These are phyloP conservation scores for Cytospora mali DNA, from an alignment of 2,329 filamentous ascomycete species.

Conservation along the genomic window DNA sequence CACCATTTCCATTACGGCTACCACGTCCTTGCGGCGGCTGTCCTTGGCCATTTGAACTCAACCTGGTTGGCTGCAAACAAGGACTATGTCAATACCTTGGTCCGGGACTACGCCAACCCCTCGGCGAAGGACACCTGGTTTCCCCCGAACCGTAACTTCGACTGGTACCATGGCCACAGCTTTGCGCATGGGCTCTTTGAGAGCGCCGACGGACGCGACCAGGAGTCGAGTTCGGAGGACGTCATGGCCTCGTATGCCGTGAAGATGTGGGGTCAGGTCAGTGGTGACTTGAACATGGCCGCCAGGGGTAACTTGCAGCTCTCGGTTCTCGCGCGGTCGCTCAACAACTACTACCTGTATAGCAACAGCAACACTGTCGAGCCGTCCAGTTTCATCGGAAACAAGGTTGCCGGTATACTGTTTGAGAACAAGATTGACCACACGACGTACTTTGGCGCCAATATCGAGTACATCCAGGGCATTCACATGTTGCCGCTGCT, in stretches of 20 bases:
- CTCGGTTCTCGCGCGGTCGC: conserved; percentile 70
- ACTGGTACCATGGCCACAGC: conserved; percentile 93
- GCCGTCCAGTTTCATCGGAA: conserved; percentile 75
- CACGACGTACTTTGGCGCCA: conserved; percentile 81
- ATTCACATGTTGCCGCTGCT: conserved; percentile 64
- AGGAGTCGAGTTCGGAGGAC: conserved; percentile 91
- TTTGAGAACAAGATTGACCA: conserved; percentile 98
- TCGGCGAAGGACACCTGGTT: conserved; percentile 71
- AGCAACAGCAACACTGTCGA: conserved; percentile 67
- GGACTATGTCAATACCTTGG: conserved; percentile 79
- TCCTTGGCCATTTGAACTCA: conserved; percentile 79
- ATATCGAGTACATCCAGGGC: conserved; percentile 70
- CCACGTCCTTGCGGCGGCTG: conserved; percentile 82
- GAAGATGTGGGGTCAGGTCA: conserved; percentile 89
- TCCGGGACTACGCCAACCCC: conserved; percentile 82
- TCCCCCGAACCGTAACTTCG: conserved; percentile 81
- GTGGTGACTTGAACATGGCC: conserved; percentile 77
- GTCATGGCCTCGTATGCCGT: conserved; percentile 83
- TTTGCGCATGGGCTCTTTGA: conserved; percentile 85
- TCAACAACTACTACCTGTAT: conserved; percentile 85
- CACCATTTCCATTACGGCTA: conserved; percentile 83
- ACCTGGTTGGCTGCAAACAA: conserved; percentile 73
- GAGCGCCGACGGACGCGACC: conserved; percentile 72
- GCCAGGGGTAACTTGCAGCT: conserved; percentile 84
- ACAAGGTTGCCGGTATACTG: conserved; percentile 72